Evolutionary conservation across 805 yeast genomes (phyloP), one percentile per base, ranked within the genome.

Genomic region (Huiozyma naganishii): DNA sequence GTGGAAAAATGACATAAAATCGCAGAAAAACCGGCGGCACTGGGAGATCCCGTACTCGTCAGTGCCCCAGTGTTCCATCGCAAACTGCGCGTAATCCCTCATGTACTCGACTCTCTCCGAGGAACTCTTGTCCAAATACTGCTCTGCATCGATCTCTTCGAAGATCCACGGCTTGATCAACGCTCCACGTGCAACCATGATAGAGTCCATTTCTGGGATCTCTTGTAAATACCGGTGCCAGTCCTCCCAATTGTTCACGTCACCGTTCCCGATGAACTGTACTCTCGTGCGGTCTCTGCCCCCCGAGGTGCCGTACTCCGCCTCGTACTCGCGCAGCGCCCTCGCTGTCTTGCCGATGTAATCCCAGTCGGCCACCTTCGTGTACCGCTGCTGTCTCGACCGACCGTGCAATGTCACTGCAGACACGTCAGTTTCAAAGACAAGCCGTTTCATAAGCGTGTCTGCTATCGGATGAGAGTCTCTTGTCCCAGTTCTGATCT

Each of bases 131-230:
- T 92, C 99, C 49, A 92, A 65, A 61, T 87, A 80, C 64, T 92
- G 97, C 54, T 80, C 78, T 6, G 90, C 71, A 46, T 90, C 94
- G 45, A 92, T 76, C 66, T 92, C 99, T 67, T 92, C 97, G 54
- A 90, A 92, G 41, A 92, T 85, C 99, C 99, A 92, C 32, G 99
- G 99, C 66, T 92, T 92, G 61, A 92, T 89, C 51, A 92, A 73
- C 1, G 97, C 97, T 44, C 97, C 98, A 57, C 99, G 76, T 3
- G 97, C 98, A 43, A 92, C 86, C 97, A 94, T 92, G 12, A 88
- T 95, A 29, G 92, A 79, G 66, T 92, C 98, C 45, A 90, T 79
- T 23, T 83, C 83, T 29, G 75, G 75, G 17, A 41, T 36, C 40
- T 78, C 74, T 36, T 54, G 52, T 28, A 67, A 64, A 36, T 80